Percentiles rank a stretch among this genome's conserved stretches.
phyloP scores from a whole-genome alignment of 768 basidiomycete genomes.

The Lactifluus pinguis region DNA sequence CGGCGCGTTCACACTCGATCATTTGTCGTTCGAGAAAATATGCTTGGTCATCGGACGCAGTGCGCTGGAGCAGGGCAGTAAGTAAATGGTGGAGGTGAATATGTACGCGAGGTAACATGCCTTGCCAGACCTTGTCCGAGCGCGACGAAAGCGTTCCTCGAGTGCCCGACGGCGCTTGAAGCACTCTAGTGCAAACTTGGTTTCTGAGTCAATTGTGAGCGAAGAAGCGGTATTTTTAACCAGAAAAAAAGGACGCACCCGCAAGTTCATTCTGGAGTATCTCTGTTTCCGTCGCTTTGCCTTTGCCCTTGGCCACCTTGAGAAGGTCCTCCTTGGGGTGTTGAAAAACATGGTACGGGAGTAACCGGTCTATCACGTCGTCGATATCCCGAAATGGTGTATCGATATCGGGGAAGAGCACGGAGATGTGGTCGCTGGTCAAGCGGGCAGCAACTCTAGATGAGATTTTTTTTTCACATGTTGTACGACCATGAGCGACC shows the following conservation, averaged over 20 bases:
- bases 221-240: neutral
- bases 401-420: conserved; percentile 58
- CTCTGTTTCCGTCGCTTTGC: conserved; percentile 41
- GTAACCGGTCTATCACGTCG: conserved; percentile 61
- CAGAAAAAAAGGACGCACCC: conserved; percentile 32
- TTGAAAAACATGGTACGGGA: conserved; percentile 76
- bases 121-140: conserved; percentile 46
- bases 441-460: conserved; percentile 49
- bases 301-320: conserved; percentile 47
- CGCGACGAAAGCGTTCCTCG: conserved; percentile 47
- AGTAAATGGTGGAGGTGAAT: neutral
- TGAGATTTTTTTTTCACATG: neutral
- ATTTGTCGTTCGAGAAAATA: conserved; percentile 55
- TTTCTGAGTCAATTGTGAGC: conserved; percentile 38
- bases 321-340: conserved; percentile 61
- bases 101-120: conserved; percentile 29
- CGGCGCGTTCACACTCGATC: conserved; percentile 57
- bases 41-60: conserved; percentile 52
- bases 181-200: conserved; percentile 60
- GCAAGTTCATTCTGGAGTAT: conserved; percentile 39
- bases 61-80: conserved; percentile 35
- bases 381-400: conserved; percentile 52
- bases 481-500: neutral
- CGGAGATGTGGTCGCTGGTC: conserved; percentile 51
- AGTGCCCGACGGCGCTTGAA: conserved; percentile 48